These are phyloP conservation scores for Acacia confusa DNA, from an alignment of 306 rosid genomes.

Conservation along the genomic window DNA sequence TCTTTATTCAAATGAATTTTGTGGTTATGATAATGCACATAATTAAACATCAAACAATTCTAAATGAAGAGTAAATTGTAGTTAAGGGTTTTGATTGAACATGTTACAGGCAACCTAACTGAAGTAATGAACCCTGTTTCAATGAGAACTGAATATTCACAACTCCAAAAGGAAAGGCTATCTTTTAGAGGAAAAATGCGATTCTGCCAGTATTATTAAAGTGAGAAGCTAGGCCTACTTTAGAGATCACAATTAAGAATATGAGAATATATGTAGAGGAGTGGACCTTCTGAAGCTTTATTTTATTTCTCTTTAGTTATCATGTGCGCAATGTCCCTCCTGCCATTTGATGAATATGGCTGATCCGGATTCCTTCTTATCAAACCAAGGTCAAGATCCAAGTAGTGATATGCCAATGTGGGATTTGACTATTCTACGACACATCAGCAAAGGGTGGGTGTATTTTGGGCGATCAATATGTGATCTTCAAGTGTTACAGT, in stretches of 20 bases:
- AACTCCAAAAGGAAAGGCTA: slow-evolving; percentile 53
- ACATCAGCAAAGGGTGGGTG: slow-evolving; percentile 30
- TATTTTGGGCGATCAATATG: background rate
- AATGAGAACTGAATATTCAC: slow-evolving; percentile 39
- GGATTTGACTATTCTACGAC: slow-evolving; percentile 26
- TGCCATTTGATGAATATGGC: slow-evolving; percentile 39
- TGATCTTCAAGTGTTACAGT: slow-evolving; percentile 24
- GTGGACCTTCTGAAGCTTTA: slow-evolving; percentile 40
- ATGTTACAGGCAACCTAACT: background rate
- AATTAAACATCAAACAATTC: background rate
- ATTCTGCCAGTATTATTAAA: slow-evolving; percentile 70
- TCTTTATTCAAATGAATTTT: background rate
- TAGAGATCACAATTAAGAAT: slow-evolving; percentile 32
- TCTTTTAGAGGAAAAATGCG: slow-evolving; percentile 19
- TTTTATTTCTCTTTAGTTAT: slow-evolving; percentile 18
- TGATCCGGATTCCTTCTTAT: slow-evolving; percentile 65
- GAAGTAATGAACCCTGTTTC: background rate
- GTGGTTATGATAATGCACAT: background rate
- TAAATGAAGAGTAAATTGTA: background rate
- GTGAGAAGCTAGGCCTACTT: slow-evolving; percentile 34
- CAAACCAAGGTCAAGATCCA: slow-evolving; percentile 50
- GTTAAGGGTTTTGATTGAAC: background rate
- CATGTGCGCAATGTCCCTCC: slow-evolving; percentile 49
- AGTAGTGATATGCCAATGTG: slow-evolving; percentile 15
- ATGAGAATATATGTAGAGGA: slow-evolving; percentile 46